Evolutionary conservation across 1,284 basidiomycete species (phyloP).

Genomic region (Ceratobasidium sp.): DNA sequence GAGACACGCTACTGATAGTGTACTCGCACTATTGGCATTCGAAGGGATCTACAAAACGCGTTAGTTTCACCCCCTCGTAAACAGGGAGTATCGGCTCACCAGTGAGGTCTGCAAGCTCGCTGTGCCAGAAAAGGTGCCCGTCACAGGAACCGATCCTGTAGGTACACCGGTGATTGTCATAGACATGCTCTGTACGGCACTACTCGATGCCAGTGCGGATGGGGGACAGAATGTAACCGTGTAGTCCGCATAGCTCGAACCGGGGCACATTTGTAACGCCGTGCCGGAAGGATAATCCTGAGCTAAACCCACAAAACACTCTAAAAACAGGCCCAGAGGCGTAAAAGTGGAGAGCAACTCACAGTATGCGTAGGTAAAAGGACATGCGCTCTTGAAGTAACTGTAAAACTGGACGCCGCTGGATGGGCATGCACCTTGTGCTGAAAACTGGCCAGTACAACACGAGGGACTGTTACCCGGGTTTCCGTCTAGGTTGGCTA

Average conservation of each 20-base stretch:
- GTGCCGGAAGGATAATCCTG: conserved; percentile 34
- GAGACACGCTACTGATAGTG: not conserved
- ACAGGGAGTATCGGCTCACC: not conserved
- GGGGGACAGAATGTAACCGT: conserved; percentile 27
- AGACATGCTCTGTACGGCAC: conserved; percentile 5
- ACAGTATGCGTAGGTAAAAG: conserved; percentile 35
- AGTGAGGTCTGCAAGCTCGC: conserved; percentile 10
- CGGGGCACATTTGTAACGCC: conserved; percentile 27
- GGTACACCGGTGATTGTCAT: conserved; percentile 28
- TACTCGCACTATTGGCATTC: conserved; percentile 28
- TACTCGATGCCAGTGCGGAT: conserved; percentile 6
- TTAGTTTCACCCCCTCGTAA: not conserved
- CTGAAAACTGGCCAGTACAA: conserved; percentile 30
- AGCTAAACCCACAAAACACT: not conserved
- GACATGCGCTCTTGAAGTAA: conserved; percentile 35
- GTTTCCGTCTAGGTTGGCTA: conserved; percentile 28
- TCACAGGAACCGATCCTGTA: not conserved
- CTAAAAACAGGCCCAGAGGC: not conserved
- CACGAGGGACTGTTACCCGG: conserved; percentile 22
- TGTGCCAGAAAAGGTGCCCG: not conserved
- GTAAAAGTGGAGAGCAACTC: not conserved
- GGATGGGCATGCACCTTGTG: conserved; percentile 19
- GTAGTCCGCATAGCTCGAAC: conserved; percentile 36
- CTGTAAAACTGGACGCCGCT: conserved; percentile 33
- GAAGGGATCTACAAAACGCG: conserved; percentile 20